A percentile compares a stretch with the other conserved stretches of the same genome.
These are phyloP conservation scores for Daldinia bambusicola DNA, from an alignment of 495 filamentous ascomycete genomes.

Conservation along the genomic window DNA sequence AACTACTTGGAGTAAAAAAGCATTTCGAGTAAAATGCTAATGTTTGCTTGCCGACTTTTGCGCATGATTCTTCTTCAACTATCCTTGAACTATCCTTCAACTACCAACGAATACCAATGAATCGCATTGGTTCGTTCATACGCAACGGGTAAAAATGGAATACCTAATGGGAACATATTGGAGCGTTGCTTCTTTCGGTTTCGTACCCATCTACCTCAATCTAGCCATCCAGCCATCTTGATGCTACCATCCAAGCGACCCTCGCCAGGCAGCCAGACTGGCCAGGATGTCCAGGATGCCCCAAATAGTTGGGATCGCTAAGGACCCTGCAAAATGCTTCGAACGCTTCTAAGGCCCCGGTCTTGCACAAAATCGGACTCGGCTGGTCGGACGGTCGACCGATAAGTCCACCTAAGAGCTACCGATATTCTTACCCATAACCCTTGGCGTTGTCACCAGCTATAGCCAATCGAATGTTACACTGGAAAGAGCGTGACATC, in stretches of 20 bases:
- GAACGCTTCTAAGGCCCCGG: background rate
- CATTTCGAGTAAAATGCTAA: background rate
- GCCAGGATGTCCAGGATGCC: background rate
- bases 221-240: background rate
- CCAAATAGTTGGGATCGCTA: slow-evolving; percentile 10
- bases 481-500: slow-evolving; percentile 28
- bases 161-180: background rate
- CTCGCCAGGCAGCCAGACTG: too few species aligned
- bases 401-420: background rate
- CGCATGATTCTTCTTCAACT: background rate
- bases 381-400: slow-evolving; percentile 18
- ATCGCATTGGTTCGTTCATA: background rate
- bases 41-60: background rate
- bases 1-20: background rate
- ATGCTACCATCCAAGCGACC: too few species aligned
- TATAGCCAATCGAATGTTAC: slow-evolving; percentile 37
- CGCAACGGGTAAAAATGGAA: slow-evolving; percentile 11
- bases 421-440: background rate
- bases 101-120: background rate
- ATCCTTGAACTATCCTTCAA: background rate
- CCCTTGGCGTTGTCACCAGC: slow-evolving; percentile 6
- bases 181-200: slow-evolving; percentile 1
- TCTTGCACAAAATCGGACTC: slow-evolving; percentile 15
- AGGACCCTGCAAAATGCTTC: background rate
- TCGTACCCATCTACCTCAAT: background rate